Percentiles rank a stretch among this genome's conserved stretches.
Conservation (phyloP, 2,329 filamentous ascomycete species). For the Gnomoniopsis sp. region DNA sequence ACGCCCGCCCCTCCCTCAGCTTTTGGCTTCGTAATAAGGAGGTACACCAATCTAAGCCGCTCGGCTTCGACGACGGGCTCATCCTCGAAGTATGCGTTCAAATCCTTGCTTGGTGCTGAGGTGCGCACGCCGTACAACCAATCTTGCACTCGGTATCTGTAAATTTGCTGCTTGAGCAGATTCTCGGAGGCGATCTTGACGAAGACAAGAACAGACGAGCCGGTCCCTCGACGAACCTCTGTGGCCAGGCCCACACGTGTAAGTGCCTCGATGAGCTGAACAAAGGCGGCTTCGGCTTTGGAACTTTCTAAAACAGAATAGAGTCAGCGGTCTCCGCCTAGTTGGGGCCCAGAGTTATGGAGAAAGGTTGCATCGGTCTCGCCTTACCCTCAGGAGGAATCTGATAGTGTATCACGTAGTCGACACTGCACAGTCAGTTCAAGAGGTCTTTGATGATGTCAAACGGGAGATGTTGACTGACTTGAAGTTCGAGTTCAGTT, state of each 20-base stretch:
- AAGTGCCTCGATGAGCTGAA: conserved; percentile 72
- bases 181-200: conserved; percentile 73
- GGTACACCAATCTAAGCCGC: conserved; percentile 80
- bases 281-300: conserved; percentile 71
- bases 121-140: conserved; percentile 88
- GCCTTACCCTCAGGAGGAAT: conserved; percentile 63
- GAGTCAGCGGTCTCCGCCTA: conserved; percentile 1
- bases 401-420: conserved; percentile 83
- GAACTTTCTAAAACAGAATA: conserved; percentile 53
- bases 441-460: conserved; percentile 8
- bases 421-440: conserved; percentile 53
- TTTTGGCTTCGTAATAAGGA: conserved; percentile 71
- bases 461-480: conserved; percentile 21
- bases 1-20: conserved; percentile 78
- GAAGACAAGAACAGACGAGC: conserved; percentile 76
- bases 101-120: conserved; percentile 70
- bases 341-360: too few relatives aligned
- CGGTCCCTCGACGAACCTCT: conserved; percentile 79
- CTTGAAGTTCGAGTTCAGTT: conserved; percentile 37
- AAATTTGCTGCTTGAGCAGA: conserved; percentile 75
- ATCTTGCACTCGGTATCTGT: conserved; percentile 84
- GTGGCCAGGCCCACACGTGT: conserved; percentile 78
- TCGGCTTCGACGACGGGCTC: conserved; percentile 87
- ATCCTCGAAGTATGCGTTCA: conserved; percentile 61
- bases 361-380: not conserved